Base-by-base conservation (phyloP, 176 grass and related monocot genomes). In the Ensete glaucum region DNA sequence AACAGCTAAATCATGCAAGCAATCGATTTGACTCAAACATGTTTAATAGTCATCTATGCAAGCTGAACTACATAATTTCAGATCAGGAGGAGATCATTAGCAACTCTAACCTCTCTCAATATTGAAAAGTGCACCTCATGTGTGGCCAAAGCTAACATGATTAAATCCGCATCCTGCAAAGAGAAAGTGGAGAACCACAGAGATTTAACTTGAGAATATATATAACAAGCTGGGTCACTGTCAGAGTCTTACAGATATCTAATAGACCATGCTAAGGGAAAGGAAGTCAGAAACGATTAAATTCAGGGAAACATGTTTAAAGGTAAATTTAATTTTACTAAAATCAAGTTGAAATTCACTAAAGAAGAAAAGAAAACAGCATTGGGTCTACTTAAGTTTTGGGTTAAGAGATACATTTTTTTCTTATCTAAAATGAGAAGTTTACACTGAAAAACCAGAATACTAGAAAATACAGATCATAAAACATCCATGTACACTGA, bases 91-190 rank as follows among this genome's bases (percentile, higher is more conserved):
- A 19, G 67, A 9, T 43, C 8, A 67, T 60, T n/a, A 60, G 14
- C 3, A 67, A 9, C 14, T 51, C 76, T 83, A 77, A 99, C 95
- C 95, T 99, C 95, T 86, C 95, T 91, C 69, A 99, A 66, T 82
- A 99, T 99, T 64, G 95, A 99, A 76, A 99, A 99, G 64, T 99
- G 95, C 20, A 99, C 86, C 93, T 99, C 95, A 69, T 99, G 95
- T 66, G 95, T 99, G 53, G 95, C 95, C 83, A 99, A 76, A 89
- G 90, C 95, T 82, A 98, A 89, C 95, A 99, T 99, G 60, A 99
- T 99, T 62, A 99, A 82, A 81, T 99, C 95, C 71, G 95, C 95
- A 81, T 99, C 95, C 95, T 99, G 86, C 76, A 89, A 62, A 80
- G 43, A 83, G 43, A 80, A 69, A 43, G 65, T 77, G 24, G 71